Percentiles rank a stretch among this genome's conserved stretches.
These are phyloP conservation scores for Colletotrichum lentis DNA, from an alignment of 2,329 filamentous ascomycete genomes.

Conservation along the genomic window DNA sequence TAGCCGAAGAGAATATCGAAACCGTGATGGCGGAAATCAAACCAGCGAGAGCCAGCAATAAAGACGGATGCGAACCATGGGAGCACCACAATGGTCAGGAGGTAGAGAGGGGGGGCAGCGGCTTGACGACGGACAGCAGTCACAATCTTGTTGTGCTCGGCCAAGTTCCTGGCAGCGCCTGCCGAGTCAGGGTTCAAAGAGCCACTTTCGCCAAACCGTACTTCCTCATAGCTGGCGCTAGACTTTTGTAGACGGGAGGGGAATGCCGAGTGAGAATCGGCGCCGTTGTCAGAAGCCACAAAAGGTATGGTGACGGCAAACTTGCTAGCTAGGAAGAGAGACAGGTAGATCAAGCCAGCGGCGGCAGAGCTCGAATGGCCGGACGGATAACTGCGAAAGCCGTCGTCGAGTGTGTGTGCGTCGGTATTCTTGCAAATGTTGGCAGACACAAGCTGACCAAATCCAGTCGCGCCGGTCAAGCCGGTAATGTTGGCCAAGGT, in stretches of 20 bases:
- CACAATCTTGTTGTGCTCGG: constrained; percentile 51
- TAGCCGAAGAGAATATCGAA: constrained; percentile 92
- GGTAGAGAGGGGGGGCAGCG: constrained; percentile 83
- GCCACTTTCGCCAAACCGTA: constrained; percentile 24
- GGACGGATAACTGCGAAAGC: constrained; percentile 78
- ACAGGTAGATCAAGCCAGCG: constrained; percentile 83
- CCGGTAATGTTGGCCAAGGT: constrained; percentile 24
- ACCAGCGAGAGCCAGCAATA: constrained; percentile 85
- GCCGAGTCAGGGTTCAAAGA: constrained; percentile 29
- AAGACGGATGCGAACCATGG: constrained; percentile 81
- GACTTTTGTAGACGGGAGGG: constrained; percentile 72
- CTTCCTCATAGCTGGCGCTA: constrained; percentile 47
- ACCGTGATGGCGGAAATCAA: constrained; percentile 88
- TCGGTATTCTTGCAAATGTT: constrained; percentile 77
- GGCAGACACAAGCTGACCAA: constrained; percentile 70
- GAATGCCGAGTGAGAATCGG: constrained; percentile 69
- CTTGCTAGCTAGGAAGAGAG: constrained; percentile 86
- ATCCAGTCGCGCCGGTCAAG: constrained; percentile 57
- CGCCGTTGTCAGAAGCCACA: constrained; percentile 61
- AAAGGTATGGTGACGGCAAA: constrained; percentile 79
- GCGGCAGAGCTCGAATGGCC: constrained; percentile 72
- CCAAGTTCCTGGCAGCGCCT: constrained; percentile 44
- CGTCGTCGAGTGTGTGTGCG: constrained; percentile 71
- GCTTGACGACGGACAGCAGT: constrained; percentile 72
- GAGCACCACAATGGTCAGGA: constrained; percentile 73